Conservation (phyloP, 345 rosid species). For the Lepidium africanum region DNA sequence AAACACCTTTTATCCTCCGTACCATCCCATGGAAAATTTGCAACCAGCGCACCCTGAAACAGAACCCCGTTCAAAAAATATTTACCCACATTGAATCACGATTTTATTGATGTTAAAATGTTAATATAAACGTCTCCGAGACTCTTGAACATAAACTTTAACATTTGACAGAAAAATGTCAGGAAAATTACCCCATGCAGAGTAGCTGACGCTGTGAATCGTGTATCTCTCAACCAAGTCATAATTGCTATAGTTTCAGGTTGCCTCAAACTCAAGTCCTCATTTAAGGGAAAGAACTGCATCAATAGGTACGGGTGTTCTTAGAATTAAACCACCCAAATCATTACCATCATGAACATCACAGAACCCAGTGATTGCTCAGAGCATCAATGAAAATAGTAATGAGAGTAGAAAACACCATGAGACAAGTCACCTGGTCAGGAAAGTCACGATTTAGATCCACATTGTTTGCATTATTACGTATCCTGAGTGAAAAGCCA, state of each 20-base stretch:
- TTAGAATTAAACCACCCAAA: background rate
- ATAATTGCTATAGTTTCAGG: constrained; percentile 89
- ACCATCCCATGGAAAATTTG: constrained; percentile 99
- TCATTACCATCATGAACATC: background rate
- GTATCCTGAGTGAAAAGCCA: constrained; percentile 62
- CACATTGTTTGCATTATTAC: constrained; percentile 76
- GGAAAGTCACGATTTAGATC: constrained; percentile 97
- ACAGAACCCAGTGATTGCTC: constrained; percentile 1
- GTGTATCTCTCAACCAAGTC: constrained; percentile 69
- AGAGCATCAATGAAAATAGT: background rate
- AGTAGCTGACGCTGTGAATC: constrained; percentile 81
- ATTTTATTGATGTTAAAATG: background rate
- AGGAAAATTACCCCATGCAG: constrained; percentile 73
- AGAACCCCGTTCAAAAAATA: background rate
- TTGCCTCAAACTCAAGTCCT: constrained; percentile 53
- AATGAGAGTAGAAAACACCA: constrained; percentile 12
- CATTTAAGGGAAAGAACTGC: constrained; percentile 72
- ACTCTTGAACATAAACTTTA: background rate
- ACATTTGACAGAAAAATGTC: background rate
- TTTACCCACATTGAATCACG: background rate
- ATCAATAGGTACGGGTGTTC: background rate
- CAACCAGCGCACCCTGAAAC: constrained; percentile 90
- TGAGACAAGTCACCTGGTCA: constrained; percentile 64
- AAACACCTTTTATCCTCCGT: constrained; percentile 63
- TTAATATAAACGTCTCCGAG: background rate